A percentile compares a stretch with the other conserved stretches of the same genome.
Conservation (phyloP, 2,329 filamentous ascomycete species). For the Stachybotrys elegans region DNA sequence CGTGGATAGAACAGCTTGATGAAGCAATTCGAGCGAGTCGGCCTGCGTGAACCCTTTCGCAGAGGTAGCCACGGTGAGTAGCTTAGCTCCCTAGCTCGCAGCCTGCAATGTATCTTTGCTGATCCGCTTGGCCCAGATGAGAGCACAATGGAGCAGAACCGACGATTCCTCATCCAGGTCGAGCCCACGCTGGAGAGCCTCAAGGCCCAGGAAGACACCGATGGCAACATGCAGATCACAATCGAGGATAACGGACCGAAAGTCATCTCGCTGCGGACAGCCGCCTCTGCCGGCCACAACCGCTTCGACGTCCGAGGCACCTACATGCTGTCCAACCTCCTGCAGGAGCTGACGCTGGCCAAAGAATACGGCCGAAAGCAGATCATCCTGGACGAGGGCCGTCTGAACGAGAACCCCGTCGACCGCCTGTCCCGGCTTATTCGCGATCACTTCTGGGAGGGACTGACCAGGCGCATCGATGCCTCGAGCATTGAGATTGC, state of each 20-base stretch:
- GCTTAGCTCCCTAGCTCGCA: too few relatives aligned
- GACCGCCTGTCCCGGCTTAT: conserved; percentile 82
- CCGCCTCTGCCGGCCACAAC: conserved; percentile 79
- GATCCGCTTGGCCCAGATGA: conserved; percentile 77
- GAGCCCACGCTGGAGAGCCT: conserved; percentile 76
- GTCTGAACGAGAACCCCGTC: conserved; percentile 93
- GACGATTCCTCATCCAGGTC: conserved; percentile 83
- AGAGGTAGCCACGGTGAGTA: conserved; percentile 54
- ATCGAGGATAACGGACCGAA: conserved; percentile 95
- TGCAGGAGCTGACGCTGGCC: conserved; percentile 90
- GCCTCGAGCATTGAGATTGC: conserved; percentile 81
- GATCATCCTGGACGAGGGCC: conserved; percentile 85
- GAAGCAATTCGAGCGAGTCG: conserved; percentile 48
- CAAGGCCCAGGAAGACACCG: conserved; percentile 82
- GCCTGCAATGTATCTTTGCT: too few relatives aligned
- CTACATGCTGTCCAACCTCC: conserved; percentile 93
- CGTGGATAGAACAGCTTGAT: conserved; percentile 43
- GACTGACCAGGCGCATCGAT: conserved; percentile 84
- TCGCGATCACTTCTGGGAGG: conserved; percentile 87
- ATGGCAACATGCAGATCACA: conserved; percentile 93
- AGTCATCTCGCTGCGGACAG: conserved; percentile 78
- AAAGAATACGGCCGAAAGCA: conserved; percentile 85
- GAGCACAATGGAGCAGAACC: conserved; percentile 55
- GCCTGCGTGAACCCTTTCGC: conserved; percentile 49
- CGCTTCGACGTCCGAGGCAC: conserved; percentile 89